These are phyloP conservation scores for Tetratostichococcus sp. DNA, from an alignment of 139 green algal genomes.

Conservation along the genomic window DNA sequence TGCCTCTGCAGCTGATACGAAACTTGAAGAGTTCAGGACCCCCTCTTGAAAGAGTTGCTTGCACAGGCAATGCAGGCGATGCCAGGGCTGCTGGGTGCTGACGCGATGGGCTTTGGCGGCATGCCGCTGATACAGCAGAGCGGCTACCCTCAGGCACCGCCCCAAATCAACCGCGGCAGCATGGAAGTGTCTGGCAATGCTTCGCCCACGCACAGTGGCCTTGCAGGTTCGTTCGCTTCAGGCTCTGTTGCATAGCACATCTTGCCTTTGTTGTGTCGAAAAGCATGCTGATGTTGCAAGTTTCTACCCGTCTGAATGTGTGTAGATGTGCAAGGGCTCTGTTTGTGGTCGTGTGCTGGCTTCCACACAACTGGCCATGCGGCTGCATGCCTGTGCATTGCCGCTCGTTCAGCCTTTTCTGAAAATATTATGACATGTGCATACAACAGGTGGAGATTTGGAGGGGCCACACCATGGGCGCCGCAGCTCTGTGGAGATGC, in stretches of 20 bases:
- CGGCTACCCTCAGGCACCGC: slow-evolving; percentile 5
- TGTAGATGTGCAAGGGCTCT: too few species aligned
- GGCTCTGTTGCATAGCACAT: too few species aligned
- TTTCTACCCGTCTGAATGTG: too few species aligned
- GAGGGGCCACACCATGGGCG: not conserved
- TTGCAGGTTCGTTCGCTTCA: not conserved
- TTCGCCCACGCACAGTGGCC: not conserved
- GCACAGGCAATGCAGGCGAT: slow-evolving; percentile 24
- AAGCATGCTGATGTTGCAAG: too few species aligned
- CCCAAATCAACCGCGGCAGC: not conserved
- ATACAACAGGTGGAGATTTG: not conserved
- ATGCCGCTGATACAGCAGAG: slow-evolving; percentile 6
- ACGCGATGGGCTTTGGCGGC: slow-evolving; percentile 20
- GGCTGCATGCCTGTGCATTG: too few species aligned
- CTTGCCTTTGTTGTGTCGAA: too few species aligned
- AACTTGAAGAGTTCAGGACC: too few species aligned
- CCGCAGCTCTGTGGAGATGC: not conserved
- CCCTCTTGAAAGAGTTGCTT: too few species aligned
- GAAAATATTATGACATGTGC: too few species aligned
- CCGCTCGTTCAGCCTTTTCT: too few species aligned
- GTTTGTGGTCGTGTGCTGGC: too few species aligned
- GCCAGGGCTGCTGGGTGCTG: slow-evolving; percentile 1
- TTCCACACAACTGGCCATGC: too few species aligned
- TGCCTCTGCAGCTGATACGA: not conserved
- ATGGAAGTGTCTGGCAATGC: not conserved